Percentiles rank a stretch among this genome's conserved stretches.
Conservation (phyloP, 345 rosid species). For the Gossypium arboreum region DNA sequence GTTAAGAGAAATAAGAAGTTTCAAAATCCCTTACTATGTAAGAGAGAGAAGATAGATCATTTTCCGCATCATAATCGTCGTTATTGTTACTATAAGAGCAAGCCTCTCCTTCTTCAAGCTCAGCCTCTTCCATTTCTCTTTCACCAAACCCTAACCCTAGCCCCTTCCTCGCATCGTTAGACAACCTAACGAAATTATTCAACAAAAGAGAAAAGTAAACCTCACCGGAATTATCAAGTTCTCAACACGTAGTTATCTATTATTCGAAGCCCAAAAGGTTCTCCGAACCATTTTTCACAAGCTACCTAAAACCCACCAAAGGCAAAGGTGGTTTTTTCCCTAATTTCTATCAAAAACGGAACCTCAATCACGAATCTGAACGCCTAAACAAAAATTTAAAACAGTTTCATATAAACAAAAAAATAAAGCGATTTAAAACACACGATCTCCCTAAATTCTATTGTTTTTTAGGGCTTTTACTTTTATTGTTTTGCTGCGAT, state of each 20-base stretch:
- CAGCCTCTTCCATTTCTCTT: conserved; percentile 51
- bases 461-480: neutral
- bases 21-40: conserved; percentile 57
- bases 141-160: conserved; percentile 43
- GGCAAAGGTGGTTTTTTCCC: conserved; percentile 29
- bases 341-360: conserved; percentile 26
- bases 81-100: conserved; percentile 48
- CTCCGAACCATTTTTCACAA: conserved; percentile 20
- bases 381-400: neutral
- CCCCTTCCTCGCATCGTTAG: conserved; percentile 43
- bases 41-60: conserved; percentile 70
- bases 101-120: conserved; percentile 80
- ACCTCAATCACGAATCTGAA: conserved; percentile 39
- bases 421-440: conserved; percentile 2
- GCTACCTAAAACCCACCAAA: conserved; percentile 32
- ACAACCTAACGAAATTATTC: conserved; percentile 47
- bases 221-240: conserved; percentile 23
- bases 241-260: conserved; percentile 12
- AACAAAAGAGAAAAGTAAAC: neutral
- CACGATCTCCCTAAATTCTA: conserved; percentile 5
- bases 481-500: conserved; percentile 31
- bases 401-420: conserved; percentile 6
- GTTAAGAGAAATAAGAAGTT: neutral
- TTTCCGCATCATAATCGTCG: conserved; percentile 49
- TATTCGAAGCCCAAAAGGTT: conserved; percentile 18